These are phyloP conservation scores for Coemansia sp. DNA, from an alignment of 192 early-diverging fungal genomes.

Conservation along the genomic window DNA sequence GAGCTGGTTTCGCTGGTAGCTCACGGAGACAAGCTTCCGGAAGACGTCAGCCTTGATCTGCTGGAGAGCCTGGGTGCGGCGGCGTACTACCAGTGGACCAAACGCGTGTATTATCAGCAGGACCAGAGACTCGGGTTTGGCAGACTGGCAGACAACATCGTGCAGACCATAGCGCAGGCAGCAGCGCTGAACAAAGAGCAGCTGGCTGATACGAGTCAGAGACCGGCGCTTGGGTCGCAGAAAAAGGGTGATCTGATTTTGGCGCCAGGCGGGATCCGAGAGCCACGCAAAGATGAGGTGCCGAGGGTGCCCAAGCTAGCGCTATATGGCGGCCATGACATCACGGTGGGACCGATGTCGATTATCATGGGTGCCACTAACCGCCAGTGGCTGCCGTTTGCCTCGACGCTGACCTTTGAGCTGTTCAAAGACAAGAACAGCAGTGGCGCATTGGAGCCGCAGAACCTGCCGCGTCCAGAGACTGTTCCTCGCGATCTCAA, in stretches of 20 bases:
- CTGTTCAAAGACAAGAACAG: slow-evolving; percentile 27
- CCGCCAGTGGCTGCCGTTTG: slow-evolving; percentile 39
- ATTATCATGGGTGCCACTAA: slow-evolving; percentile 22
- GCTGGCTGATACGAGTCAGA: background rate
- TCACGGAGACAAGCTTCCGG: slow-evolving; percentile 37
- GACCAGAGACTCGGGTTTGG: slow-evolving; percentile 45
- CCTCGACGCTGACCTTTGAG: slow-evolving; percentile 44
- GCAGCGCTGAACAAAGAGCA: background rate
- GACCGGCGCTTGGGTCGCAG: slow-evolving; percentile 22
- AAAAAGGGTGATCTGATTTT: slow-evolving; percentile 17
- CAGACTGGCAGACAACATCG: slow-evolving; percentile 25
- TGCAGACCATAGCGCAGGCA: slow-evolving; percentile 34
- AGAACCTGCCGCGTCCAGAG: slow-evolving; percentile 10
- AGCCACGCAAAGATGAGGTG: slow-evolving; percentile 2
- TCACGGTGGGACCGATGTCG: slow-evolving; percentile 29
- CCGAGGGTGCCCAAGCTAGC: slow-evolving; percentile 34
- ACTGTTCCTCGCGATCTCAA: background rate
- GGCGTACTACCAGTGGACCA: slow-evolving; percentile 35
- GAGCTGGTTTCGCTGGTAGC: slow-evolving; percentile 33
- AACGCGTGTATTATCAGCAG: background rate
- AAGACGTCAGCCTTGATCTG: slow-evolving; percentile 14
- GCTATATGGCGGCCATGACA: slow-evolving; percentile 37
- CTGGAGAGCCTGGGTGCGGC: slow-evolving; percentile 24
- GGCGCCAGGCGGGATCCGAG: slow-evolving; percentile 19
- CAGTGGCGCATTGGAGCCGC: background rate